phyloP scores from a whole-genome alignment of 192 early-diverging fungal species.

The Mortierella claussenii region DNA sequence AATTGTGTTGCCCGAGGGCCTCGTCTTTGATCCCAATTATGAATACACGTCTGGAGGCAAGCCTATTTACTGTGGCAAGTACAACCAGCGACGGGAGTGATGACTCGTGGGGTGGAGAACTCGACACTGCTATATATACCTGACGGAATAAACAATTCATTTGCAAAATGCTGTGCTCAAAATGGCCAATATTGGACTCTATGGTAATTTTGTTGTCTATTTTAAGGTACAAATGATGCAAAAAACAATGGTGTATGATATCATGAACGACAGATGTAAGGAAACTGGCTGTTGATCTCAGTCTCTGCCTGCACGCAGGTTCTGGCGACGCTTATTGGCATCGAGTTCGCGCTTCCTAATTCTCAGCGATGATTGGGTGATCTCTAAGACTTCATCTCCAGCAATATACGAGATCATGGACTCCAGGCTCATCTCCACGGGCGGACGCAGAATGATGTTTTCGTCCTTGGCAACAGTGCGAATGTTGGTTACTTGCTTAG shows the following conservation, averaged over 20 bases:
- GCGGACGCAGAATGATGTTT: slow-evolving; percentile 74
- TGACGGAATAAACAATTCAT: no score
- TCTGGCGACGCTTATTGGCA: slow-evolving; percentile 64
- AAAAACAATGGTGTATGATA: no score
- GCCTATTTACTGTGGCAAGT: slow-evolving; percentile 45
- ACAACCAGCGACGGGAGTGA: slow-evolving; percentile 34
- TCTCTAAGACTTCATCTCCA: slow-evolving; percentile 87
- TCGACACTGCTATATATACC: no score
- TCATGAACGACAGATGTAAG: no score
- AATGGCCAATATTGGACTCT: no score
- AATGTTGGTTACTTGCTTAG: slow-evolving; percentile 85
- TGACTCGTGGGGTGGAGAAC: no score
- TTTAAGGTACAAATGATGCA: no score
- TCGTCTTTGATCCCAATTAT: slow-evolving; percentile 66
- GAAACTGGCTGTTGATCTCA: no score
- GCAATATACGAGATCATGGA: slow-evolving; percentile 81
- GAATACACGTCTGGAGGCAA: slow-evolving; percentile 48
- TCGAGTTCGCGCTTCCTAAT: slow-evolving; percentile 83
- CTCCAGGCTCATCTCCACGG: slow-evolving; percentile 74
- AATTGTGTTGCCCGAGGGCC: slow-evolving; percentile 57
- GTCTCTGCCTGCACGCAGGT: slow-evolving; percentile 24
- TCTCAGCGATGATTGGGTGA: slow-evolving; percentile 79
- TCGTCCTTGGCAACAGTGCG: slow-evolving; percentile 85
- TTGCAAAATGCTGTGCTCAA: no score
- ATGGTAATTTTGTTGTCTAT: no score